A percentile compares a stretch with the other conserved stretches of the same genome.
Conservation (phyloP, 139 green algal species). For the Micromonas commoda region DNA sequence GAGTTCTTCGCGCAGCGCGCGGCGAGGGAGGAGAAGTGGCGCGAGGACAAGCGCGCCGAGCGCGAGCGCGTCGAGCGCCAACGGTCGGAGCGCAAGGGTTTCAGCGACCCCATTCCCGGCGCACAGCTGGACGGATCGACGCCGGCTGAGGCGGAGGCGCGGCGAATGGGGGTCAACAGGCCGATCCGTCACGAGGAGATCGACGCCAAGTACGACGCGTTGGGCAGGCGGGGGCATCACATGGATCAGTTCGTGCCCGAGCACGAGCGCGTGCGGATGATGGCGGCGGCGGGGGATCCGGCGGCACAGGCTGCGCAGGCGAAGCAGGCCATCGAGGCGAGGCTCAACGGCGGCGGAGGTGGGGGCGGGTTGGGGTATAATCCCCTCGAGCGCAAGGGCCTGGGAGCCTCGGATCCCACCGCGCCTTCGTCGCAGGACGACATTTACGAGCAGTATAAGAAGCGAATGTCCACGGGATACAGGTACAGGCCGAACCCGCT, state of each 20-base stretch:
- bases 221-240: not conserved
- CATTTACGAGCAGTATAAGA: constrained; percentile 43
- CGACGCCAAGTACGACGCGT: not conserved
- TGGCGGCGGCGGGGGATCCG: no score
- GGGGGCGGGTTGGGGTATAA: not conserved
- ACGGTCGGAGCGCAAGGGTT: not conserved
- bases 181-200: not conserved
- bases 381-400: not conserved
- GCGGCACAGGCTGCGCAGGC: not conserved
- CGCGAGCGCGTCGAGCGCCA: no score
- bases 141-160: not conserved
- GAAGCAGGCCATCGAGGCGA: not conserved
- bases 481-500: constrained; percentile 35
- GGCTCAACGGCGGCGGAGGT: not conserved
- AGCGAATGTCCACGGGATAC: constrained; percentile 42
- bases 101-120: no score
- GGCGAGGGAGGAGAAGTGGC: not conserved
- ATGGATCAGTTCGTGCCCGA: not conserved
- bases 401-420: constrained; percentile 17
- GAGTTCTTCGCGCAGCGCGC: not conserved
- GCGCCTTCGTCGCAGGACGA: constrained; percentile 26
- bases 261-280: no score
- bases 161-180: not conserved
- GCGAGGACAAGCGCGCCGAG: not conserved
- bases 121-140: not conserved